Conservation (phyloP, 768 basidiomycete species). For the Thelephora aurantiotincta region DNA sequence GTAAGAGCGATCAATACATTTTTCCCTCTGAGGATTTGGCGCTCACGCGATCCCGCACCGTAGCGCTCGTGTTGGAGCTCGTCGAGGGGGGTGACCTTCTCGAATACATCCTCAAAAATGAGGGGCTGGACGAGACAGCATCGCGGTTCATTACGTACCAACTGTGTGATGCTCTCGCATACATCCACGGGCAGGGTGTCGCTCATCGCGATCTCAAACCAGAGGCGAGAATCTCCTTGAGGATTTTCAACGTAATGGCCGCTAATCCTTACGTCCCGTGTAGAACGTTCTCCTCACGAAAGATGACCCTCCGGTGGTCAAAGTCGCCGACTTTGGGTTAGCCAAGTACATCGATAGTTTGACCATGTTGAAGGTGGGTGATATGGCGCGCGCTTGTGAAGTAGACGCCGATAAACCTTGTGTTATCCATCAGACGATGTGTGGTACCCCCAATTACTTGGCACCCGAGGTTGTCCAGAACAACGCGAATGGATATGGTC, state of each 20-base stretch:
- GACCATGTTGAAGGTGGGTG: slow-evolving; percentile 59
- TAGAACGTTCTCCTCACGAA: slow-evolving; percentile 78
- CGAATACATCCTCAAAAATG: slow-evolving; percentile 52
- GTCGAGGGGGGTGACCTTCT: slow-evolving; percentile 83
- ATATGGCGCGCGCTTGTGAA: slow-evolving; percentile 1
- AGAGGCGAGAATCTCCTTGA: slow-evolving; percentile 29
- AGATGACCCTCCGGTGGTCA: slow-evolving; percentile 54
- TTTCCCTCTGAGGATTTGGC: slow-evolving; percentile 7
- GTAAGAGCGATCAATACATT: slow-evolving; percentile 27
- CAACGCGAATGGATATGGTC: slow-evolving; percentile 57
- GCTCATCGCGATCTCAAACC: slow-evolving; percentile 93
- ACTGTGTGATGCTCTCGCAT: slow-evolving; percentile 69
- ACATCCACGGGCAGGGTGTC: slow-evolving; percentile 63
- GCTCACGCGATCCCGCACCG: slow-evolving; percentile 17
- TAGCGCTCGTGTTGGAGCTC: slow-evolving; percentile 74
- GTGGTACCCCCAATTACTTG: slow-evolving; percentile 90
- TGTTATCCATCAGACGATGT: slow-evolving; percentile 55
- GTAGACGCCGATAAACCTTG: slow-evolving; percentile 1
- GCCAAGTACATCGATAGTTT: slow-evolving; percentile 80
- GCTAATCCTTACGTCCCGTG: not conserved
- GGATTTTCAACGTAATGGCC: not conserved
- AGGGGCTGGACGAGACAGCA: slow-evolving; percentile 49
- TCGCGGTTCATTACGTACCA: slow-evolving; percentile 64
- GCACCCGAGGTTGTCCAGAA: slow-evolving; percentile 80
- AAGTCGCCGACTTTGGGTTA: slow-evolving; percentile 93